Percentiles rank a stretch among this genome's conserved stretches.
These are phyloP conservation scores for Candida michaelii DNA, from an alignment of 805 yeast species.

Conservation along the genomic window DNA sequence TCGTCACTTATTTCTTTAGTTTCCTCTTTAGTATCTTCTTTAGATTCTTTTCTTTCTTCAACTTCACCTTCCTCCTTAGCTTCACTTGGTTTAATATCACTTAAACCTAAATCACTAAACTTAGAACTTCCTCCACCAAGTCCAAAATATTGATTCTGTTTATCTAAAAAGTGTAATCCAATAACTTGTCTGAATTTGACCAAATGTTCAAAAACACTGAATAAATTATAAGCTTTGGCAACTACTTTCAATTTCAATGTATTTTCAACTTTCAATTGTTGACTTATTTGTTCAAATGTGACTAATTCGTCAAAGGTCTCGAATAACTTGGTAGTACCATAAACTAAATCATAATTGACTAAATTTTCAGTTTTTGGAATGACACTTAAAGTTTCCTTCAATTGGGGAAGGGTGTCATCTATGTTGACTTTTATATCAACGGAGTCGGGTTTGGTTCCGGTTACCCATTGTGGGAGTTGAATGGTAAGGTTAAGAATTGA, in stretches of 20 bases:
- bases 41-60: background rate
- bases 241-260: conserved; percentile 32
- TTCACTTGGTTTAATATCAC: conserved; percentile 1
- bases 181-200: conserved; percentile 60
- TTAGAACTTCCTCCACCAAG: conserved; percentile 51
- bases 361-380: conserved; percentile 56
- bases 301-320: conserved; percentile 28
- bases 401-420: conserved; percentile 54
- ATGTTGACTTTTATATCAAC: conserved; percentile 28
- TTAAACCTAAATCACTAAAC: conserved; percentile 21
- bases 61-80: background rate
- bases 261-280: conserved; percentile 12
- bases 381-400: conserved; percentile 58
- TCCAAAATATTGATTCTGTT: conserved; percentile 41
- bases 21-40: conserved; percentile 4
- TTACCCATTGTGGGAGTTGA: conserved; percentile 14
- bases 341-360: conserved; percentile 55
- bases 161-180: conserved; percentile 50
- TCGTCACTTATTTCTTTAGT: conserved; percentile 11
- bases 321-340: conserved; percentile 32
- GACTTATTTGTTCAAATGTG: conserved; percentile 25
- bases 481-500: conserved; percentile 3
- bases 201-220: conserved; percentile 62
- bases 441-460: conserved; percentile 12
- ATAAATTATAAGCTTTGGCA: conserved; percentile 60